Evolutionary conservation across 2,329 filamentous ascomycete species (phyloP), one percentile per base, ranked within the genome.

Genomic region (Aspergillus pseudoviridinutans): DNA sequence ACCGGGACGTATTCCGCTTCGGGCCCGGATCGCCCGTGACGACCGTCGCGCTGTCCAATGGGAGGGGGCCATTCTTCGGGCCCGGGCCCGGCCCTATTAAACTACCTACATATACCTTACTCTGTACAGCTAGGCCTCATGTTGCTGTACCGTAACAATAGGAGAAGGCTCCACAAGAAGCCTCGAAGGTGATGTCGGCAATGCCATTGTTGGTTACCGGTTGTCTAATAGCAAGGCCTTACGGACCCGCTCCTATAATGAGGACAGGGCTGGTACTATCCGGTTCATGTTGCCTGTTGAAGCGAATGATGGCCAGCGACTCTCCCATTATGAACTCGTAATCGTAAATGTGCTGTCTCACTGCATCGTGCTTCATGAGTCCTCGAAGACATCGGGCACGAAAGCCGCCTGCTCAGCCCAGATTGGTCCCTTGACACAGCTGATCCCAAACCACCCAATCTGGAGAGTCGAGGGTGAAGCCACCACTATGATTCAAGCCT

Each of bases 161-260:
- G 41, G 7, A 44, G 20, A 44, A 22, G 6, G 2, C 12, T 14
- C 12, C 29, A 14, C 12, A 35, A 7, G 57, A 54, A 9, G 57
- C 51, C 49, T 59, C 57, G 51, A 58, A 61, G 42, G 51, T 49
- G 32, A 58, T 58, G 47, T 53, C 51, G 24, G 38, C 50, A 61
- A 14, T 58, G 42, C 20, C 41, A 32, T 29, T 28, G 27, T 61
- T 61, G 29, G 56, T 58, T 22, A 58, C 44, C 6, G 53, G 56
- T 17, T 51, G 56, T 9, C 50, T 53, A 22, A 44, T 50, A 17
- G 58, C 46, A 5, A 58, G 53, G 49, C 58, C 58, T 12, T 10
- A 29, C 10, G 8, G 9, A 29, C 8, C 0, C 5, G n/a, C 7
- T 8, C n/a, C 41, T 22, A 44, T 44, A 22, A 22, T 44, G 20